phyloP scores from a whole-genome alignment of 768 basidiomycete genomes.

The Sutorius australiensis region DNA sequence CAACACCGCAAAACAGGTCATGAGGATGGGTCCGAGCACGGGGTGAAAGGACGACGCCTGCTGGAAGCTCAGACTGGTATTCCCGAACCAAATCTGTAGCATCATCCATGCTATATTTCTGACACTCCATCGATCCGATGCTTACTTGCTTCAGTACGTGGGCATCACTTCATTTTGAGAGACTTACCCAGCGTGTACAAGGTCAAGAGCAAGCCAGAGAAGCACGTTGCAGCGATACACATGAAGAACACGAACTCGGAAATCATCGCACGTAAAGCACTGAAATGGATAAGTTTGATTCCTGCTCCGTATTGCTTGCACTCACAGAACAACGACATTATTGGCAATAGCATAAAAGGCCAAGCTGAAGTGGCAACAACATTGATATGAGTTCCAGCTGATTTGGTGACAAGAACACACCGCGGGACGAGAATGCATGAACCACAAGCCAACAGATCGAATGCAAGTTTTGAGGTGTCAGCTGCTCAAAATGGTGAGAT shows the following conservation, averaged over 20 bases:
- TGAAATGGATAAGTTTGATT: constrained; percentile 28
- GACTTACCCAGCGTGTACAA: constrained; percentile 47
- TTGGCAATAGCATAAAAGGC: constrained; percentile 80
- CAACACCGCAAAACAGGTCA: constrained; percentile 76
- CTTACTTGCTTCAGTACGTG: constrained; percentile 29
- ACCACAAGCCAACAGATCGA: constrained; percentile 81
- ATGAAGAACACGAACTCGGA: constrained; percentile 78
- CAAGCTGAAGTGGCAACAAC: constrained; percentile 38
- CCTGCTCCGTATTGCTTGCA: not conserved
- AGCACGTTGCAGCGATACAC: constrained; percentile 70
- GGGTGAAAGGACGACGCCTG: constrained; percentile 61
- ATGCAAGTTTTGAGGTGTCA: constrained; percentile 55
- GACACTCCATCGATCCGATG: constrained; percentile 25
- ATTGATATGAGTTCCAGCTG: not conserved
- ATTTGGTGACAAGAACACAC: constrained; percentile 30
- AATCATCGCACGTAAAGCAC: constrained; percentile 80
- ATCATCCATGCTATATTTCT: constrained; percentile 76
- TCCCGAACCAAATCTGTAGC: constrained; percentile 86
- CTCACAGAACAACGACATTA: constrained; percentile 75
- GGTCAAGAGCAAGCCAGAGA: constrained; percentile 69
- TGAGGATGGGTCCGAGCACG: constrained; percentile 72
- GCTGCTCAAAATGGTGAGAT: constrained; percentile 27
- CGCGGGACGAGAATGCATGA: constrained; percentile 85
- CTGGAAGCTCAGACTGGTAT: constrained; percentile 58
- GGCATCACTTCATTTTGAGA: not conserved